Conservation (phyloP, 2,329 filamentous ascomycete species). For the Fusarium palustre region DNA sequence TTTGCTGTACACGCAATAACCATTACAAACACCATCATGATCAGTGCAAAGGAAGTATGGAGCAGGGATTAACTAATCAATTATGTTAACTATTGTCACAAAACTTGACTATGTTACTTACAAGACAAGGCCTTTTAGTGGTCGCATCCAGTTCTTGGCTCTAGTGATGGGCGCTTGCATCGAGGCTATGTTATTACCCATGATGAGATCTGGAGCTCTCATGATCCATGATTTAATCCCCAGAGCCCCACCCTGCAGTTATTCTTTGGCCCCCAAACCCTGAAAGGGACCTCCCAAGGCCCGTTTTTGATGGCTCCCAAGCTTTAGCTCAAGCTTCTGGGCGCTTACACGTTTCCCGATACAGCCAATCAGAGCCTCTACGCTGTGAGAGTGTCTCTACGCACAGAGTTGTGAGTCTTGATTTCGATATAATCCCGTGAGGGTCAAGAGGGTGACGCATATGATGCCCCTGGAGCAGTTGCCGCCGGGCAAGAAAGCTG, state of each 20-base stretch:
- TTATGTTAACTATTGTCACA: background rate
- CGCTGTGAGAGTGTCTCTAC: conserved; percentile 17
- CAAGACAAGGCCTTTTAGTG: conserved; percentile 9
- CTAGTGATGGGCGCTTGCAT: conserved; percentile 41
- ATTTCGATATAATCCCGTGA: conserved; percentile 21
- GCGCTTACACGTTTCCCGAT: conserved; percentile 44
- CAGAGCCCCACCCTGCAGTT: conserved; percentile 22
- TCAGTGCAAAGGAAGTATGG: background rate
- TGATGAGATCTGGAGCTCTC: conserved; percentile 32
- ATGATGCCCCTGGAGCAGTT: conserved; percentile 22
- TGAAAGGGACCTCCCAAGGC: conserved; percentile 34
- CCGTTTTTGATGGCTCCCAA: conserved; percentile 32
- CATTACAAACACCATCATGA: background rate
- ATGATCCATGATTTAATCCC: conserved; percentile 37
- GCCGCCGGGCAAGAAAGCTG: conserved; percentile 1
- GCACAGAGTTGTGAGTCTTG: conserved; percentile 3
- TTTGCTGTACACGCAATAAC: background rate
- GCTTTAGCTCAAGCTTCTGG: conserved; percentile 40
- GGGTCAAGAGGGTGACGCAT: conserved; percentile 23
- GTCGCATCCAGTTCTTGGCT: conserved; percentile 39
- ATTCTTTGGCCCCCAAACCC: conserved; percentile 35
- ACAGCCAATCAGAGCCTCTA: conserved; percentile 40
- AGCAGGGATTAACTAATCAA: background rate
- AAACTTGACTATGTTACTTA: background rate
- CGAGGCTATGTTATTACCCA: conserved; percentile 35